Percentiles rank a stretch among this genome's conserved stretches.
Conservation (phyloP, 176 grass and related monocot genomes). For the Zizania latifolia region DNA sequence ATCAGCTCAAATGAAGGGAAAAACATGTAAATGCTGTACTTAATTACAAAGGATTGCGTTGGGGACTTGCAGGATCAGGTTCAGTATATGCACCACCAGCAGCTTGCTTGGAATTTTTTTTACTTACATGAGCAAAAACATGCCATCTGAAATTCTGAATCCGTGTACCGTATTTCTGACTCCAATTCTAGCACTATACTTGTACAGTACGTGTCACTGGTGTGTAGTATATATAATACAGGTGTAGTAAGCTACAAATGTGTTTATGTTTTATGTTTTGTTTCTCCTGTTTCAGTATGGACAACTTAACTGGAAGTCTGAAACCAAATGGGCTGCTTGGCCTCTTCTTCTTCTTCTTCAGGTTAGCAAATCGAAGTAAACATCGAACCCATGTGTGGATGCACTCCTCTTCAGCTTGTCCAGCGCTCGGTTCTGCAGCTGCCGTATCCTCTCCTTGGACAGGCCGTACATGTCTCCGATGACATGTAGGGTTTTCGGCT, state of each 20-base stretch:
- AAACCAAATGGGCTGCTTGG: background rate
- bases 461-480: constrained; percentile 73
- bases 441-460: constrained; percentile 82
- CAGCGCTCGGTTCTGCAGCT: constrained; percentile 68
- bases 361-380: constrained; percentile 55
- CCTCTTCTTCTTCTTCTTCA: background rate
- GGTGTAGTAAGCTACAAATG: constrained; percentile 2
- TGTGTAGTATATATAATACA: background rate
- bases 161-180: background rate
- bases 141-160: background rate
- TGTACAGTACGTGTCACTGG: background rate
- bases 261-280: background rate
- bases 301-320: background rate
- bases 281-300: background rate
- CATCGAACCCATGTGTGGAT: constrained; percentile 50
- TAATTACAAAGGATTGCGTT: background rate
- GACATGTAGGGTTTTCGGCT: constrained; percentile 64
- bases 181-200: background rate
- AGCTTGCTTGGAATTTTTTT: background rate
- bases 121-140: background rate
- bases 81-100: background rate
- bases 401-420: constrained; percentile 59
- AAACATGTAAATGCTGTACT: background rate
- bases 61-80: background rate
- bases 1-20: background rate